phyloP scores from a whole-genome alignment of 2,329 filamentous ascomycete genomes.

The Penicillium frequentans region DNA sequence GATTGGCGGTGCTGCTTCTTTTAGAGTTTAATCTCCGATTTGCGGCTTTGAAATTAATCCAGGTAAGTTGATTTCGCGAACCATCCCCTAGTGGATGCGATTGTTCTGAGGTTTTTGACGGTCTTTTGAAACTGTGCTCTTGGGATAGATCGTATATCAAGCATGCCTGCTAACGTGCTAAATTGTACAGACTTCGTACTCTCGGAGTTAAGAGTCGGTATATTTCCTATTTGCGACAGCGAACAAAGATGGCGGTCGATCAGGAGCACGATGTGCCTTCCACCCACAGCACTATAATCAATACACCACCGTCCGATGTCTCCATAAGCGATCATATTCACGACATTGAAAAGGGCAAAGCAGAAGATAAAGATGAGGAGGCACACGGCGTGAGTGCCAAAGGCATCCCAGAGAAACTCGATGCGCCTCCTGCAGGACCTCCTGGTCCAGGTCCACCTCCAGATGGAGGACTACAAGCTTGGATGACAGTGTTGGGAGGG shows the following conservation, averaged over 20 bases:
- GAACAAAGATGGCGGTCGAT: not conserved
- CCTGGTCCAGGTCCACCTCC: constrained; percentile 20
- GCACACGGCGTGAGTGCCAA: not conserved
- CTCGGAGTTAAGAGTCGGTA: not conserved
- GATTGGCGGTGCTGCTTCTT: too few species aligned
- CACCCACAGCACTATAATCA: not conserved
- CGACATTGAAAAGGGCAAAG: not conserved
- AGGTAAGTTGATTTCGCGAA: too few species aligned
- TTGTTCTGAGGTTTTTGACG: too few species aligned
- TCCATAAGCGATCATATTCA: not conserved
- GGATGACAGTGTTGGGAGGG: constrained; percentile 51
- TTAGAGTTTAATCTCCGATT: too few species aligned
- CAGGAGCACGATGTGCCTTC: not conserved
- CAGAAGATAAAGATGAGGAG: not conserved
- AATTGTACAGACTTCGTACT: not conserved
- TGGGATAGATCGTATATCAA: not conserved
- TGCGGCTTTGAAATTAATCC: too few species aligned
- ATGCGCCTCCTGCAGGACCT: constrained; percentile 2
- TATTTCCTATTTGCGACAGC: not conserved
- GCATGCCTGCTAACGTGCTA: not conserved
- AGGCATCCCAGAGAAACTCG: not conserved
- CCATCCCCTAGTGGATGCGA: too few species aligned
- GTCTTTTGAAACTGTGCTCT: not conserved
- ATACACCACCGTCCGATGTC: not conserved
- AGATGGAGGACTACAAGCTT: constrained; percentile 34